Percentiles rank a stretch among this genome's conserved stretches.
These are phyloP conservation scores for Mucuna pruriens DNA, from an alignment of 306 rosid species.

Conservation along the genomic window DNA sequence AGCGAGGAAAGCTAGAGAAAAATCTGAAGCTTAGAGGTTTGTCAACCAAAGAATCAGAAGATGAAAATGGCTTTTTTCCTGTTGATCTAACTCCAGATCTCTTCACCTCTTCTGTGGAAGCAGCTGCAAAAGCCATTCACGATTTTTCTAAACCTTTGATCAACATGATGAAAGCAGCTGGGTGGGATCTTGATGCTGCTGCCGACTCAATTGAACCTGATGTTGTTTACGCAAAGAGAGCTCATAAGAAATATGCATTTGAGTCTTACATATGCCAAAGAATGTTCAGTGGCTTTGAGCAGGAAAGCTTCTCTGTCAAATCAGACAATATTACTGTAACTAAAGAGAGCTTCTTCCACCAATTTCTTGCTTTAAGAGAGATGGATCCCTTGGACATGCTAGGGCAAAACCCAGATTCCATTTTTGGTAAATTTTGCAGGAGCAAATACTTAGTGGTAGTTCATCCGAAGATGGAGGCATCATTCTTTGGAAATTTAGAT, in stretches of 20 bases:
- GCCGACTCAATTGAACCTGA: slow-evolving; percentile 86
- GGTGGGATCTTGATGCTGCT: slow-evolving; percentile 99
- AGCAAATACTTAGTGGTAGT: slow-evolving; percentile 90
- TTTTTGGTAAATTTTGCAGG: slow-evolving; percentile 88
- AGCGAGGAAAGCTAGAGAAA: slow-evolving; percentile 82
- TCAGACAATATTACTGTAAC: slow-evolving; percentile 56
- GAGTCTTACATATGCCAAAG: slow-evolving; percentile 96
- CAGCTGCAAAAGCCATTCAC: slow-evolving; percentile 87
- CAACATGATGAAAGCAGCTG: slow-evolving; percentile 99
- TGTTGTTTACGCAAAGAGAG: slow-evolving; percentile 86
- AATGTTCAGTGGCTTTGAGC: slow-evolving; percentile 96
- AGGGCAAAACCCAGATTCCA: slow-evolving; percentile 92
- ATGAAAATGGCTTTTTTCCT: slow-evolving; percentile 69
- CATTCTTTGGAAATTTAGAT: slow-evolving; percentile 94
- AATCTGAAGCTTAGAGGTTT: slow-evolving; percentile 95
- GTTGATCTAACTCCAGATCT: slow-evolving; percentile 89
- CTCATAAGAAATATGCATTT: slow-evolving; percentile 98
- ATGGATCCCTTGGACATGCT: slow-evolving; percentile 94
- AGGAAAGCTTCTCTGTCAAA: slow-evolving; percentile 72
- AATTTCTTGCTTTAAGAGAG: slow-evolving; percentile 86
- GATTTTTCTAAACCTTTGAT: slow-evolving; percentile 98
- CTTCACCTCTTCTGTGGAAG: slow-evolving; percentile 80
- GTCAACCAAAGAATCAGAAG: slow-evolving; percentile 86
- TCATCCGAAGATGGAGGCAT: slow-evolving; percentile 97
- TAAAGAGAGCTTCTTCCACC: slow-evolving; percentile 83